Evolutionary conservation across 805 yeast genomes (phyloP), one percentile per base, ranked within the genome.

Genomic region (Cyberlindnera euphorbiae): DNA sequence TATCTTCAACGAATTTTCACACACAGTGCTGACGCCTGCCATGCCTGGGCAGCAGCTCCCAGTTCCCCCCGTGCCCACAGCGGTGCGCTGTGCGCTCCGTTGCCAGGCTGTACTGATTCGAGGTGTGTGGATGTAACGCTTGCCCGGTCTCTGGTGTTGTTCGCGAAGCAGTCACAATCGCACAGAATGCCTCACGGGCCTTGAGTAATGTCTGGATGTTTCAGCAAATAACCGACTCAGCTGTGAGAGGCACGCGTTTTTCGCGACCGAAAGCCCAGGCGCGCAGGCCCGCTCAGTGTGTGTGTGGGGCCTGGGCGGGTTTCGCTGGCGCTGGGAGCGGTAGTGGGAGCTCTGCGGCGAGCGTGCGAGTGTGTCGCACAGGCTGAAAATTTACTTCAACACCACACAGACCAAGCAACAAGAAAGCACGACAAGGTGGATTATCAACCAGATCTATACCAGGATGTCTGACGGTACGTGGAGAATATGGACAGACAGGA

Each of bases 401-500:
- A 39, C 25, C 33, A 16, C 18, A 39, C 32, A 35, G 34, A 29
- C 28, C 38, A 38, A 10, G 17, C 28, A 5, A 17, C 33, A 26
- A 22, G 17, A 21, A 16, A 19, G 25, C 27, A 33, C n/a, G 18
- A 23, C 28, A 25, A 18, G 23, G 19, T 29, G 25, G 24, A 26
- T 9, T 13, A 35, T 32, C 39, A 35, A 35, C 43, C 32, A 33
- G 39, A 33, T 32, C 33, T 24, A 38, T 38, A 35, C 28, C 52
- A 53, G 47, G 29, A 53, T 53, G 58, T 53, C 58, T 52, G 58
- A 53, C 46, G 58, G 58, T 53, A 53, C 44, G 58, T 52, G 37
- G 29, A 15, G 15, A 8, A n/a, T 28, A 15, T 8, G 31, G 15
- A 6, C 17, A 14, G 14, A 13, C 13, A 11, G 13, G 24, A 21